Evolutionary conservation across 192 early-diverging fungal genomes (phyloP).

Genomic region (Linnemannia schmuckeri): DNA sequence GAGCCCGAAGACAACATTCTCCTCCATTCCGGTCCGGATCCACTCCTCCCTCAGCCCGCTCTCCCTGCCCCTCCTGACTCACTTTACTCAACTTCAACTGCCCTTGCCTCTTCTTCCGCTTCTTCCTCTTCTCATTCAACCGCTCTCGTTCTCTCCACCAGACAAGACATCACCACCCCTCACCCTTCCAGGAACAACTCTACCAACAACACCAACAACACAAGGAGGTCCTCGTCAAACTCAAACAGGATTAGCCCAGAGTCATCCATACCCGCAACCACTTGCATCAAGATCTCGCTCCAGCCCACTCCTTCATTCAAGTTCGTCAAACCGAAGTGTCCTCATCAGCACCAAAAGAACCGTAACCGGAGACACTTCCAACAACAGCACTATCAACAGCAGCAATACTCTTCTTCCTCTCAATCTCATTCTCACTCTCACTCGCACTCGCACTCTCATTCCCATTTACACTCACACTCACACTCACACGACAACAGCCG

Average conservation of each 20-base stretch:
- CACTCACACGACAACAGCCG: constrained; percentile 11
- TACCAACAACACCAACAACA: neutral
- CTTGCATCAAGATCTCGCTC: constrained; percentile 55
- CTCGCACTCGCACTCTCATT: constrained; percentile 4
- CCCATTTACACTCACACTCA: neutral
- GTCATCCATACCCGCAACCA: constrained; percentile 49
- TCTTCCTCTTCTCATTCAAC: neutral
- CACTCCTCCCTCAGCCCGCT: neutral
- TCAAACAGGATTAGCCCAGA: constrained; percentile 45
- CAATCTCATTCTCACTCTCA: constrained; percentile 10
- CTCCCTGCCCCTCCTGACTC: constrained; percentile 8
- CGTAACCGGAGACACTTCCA: constrained; percentile 33
- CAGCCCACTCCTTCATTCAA: constrained; percentile 42
- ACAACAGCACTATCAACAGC: constrained; percentile 38
- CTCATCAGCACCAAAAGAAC: constrained; percentile 32
- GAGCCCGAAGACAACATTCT: constrained; percentile 12
- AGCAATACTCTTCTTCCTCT: constrained; percentile 7
- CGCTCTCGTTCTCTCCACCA: neutral
- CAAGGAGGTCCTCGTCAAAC: neutral
- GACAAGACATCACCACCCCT: neutral
- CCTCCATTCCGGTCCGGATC: neutral
- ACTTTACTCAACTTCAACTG: neutral
- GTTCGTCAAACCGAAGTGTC: constrained; percentile 51
- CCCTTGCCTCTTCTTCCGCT: neutral
- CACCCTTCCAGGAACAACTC: neutral